Conservation (phyloP, 2,329 filamentous ascomycete species). For the Stagonosporopsis chrysanthemi region DNA sequence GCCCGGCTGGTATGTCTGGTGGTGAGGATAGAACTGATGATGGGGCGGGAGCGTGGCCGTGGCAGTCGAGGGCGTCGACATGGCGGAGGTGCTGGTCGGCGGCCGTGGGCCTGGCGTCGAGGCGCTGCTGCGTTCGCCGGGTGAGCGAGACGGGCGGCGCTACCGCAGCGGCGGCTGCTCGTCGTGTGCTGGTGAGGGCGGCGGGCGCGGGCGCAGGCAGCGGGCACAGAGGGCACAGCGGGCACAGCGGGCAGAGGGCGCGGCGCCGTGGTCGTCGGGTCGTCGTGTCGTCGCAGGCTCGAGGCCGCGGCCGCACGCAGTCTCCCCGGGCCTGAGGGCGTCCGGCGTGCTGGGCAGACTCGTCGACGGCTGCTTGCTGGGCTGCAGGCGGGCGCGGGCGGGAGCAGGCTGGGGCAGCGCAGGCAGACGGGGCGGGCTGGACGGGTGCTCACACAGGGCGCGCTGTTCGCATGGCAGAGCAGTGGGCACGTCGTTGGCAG, state of each 20-base stretch:
- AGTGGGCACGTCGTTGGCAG: conserved; percentile 19
- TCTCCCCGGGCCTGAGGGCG: conserved; percentile 33
- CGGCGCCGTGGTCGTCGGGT: no score
- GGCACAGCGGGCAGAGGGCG: neutral
- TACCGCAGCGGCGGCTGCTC: neutral
- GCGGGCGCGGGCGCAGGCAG: neutral
- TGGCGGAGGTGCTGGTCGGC: conserved; percentile 39
- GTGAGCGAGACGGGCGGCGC: conserved; percentile 24
- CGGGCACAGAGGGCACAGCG: conserved; percentile 25
- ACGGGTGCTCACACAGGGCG: conserved; percentile 21
- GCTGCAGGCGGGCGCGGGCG: conserved; percentile 12
- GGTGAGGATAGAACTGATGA: conserved; percentile 52
- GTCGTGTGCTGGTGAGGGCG: neutral
- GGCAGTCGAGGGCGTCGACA: conserved; percentile 55
- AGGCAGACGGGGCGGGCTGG: conserved; percentile 22
- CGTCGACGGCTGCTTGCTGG: conserved; percentile 32
- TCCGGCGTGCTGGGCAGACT: conserved; percentile 25
- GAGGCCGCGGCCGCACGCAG: conserved; percentile 35
- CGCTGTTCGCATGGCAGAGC: conserved; percentile 13
- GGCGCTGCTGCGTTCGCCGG: conserved; percentile 35
- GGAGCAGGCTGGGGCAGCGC: conserved; percentile 11
- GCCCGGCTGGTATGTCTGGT: conserved; percentile 37
- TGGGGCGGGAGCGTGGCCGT: conserved; percentile 52
- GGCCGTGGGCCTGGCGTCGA: conserved; percentile 35
- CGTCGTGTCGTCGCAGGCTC: conserved; percentile 11